phyloP scores from a whole-genome alignment of 495 filamentous ascomycete species.

The Parmelia sp. region DNA sequence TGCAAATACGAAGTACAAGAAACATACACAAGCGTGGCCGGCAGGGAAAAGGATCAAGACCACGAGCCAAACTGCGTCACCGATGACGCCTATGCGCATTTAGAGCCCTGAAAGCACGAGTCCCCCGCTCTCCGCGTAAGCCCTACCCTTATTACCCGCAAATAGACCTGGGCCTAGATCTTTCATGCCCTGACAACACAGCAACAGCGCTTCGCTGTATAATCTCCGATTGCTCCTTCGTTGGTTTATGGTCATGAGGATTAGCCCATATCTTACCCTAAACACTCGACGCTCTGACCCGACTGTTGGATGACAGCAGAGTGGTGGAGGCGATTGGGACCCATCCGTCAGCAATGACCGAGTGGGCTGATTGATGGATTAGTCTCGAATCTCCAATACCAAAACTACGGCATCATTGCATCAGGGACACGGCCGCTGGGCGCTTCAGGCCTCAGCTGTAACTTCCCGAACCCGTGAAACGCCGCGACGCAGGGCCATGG shows the following conservation, averaged over 20 bases:
- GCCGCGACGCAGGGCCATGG: background rate
- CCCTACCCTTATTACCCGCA: slow-evolving; percentile 10
- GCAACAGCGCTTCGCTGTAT: background rate
- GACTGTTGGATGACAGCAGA: background rate
- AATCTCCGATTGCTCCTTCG: background rate
- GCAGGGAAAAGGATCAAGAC: background rate
- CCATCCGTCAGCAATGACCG: background rate
- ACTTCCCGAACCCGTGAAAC: background rate
- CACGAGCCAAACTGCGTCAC: slow-evolving; percentile 1
- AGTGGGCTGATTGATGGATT: slow-evolving; percentile 3
- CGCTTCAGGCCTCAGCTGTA: background rate
- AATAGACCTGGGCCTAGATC: slow-evolving; percentile 19
- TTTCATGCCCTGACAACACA: background rate
- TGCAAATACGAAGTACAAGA: too few species aligned
- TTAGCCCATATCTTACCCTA: background rate
- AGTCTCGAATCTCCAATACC: background rate
- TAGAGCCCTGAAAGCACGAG: slow-evolving; percentile 9
- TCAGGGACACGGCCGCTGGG: background rate
- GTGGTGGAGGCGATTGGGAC: background rate
- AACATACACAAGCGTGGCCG: background rate
- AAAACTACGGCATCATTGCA: too few species aligned
- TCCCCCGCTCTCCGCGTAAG: slow-evolving; percentile 13
- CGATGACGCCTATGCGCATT: slow-evolving; percentile 16
- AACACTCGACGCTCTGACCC: background rate
- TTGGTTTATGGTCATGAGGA: background rate